Base-by-base conservation (phyloP, 192 early-diverging fungal genomes). In the Coemansia sp. region DNA sequence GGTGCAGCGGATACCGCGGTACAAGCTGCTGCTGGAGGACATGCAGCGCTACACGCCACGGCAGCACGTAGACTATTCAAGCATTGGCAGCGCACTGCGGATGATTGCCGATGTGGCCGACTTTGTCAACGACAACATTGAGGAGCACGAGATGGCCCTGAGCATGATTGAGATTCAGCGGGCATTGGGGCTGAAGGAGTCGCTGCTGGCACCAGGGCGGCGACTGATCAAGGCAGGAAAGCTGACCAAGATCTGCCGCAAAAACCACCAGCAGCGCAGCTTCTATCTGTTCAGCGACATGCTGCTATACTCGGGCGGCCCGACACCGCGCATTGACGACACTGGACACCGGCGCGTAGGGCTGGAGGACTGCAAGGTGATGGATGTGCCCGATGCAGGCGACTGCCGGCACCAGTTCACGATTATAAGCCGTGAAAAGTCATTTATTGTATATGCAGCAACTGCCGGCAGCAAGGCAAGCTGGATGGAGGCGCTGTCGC, bases 241-340 rank as follows among this genome's bases (percentile, higher is more conserved):
- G 6, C 82, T 93, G 20, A 83, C 80, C 37, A 93, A 88, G 82
- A 84, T 90, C 15, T 90, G 86, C 62, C 83, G 89, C 41, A 83
- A 82, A 46, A 84, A 72, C 62, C 82, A 89, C 64, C 90, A 93
- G 64, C 64, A 70, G 20, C 82, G 89, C 32, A 64, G 76, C 41
- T 80, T 93, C 46, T 86, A 89, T 50, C 66, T 93, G 42, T 84
- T 93, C 62, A 86, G 85, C 36, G 90, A 93, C 69, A 82, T 87
- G 34, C 76, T 93, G 11, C 69, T 93, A 31, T 89, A 87, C 76
- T 82, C 86, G 9, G 87, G 83, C 52, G 81, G 84, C 11, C 76
- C 76, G 12, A 51, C 76, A 49, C 42, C 77, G 15, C 60, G 88
- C 60, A 81, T 86, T 17, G 82, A 84, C 42, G 81, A 84, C 15